These are phyloP conservation scores for Silene conica DNA, from an alignment of 148 eudicot genomes.

Conservation along the genomic window DNA sequence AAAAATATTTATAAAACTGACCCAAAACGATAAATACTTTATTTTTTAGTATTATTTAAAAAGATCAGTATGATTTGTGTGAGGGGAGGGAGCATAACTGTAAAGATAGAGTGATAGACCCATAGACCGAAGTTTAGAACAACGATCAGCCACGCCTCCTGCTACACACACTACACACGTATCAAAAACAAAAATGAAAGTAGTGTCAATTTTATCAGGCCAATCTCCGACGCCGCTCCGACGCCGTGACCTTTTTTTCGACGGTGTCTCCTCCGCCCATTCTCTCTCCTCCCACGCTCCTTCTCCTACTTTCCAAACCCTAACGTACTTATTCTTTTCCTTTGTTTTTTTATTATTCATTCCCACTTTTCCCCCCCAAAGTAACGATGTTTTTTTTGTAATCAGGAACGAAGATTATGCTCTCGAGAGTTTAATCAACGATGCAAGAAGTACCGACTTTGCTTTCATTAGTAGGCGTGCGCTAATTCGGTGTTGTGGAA, in stretches of 20 bases:
- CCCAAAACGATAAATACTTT: no score
- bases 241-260: conserved; percentile 72
- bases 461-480: conserved; percentile 47
- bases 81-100: no score
- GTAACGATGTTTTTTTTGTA: neutral
- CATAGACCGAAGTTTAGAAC: no score
- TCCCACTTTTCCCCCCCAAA: no score
- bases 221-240: conserved; percentile 19
- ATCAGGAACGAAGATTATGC: conserved; percentile 32
- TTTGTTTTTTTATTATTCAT: no score
- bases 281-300: conserved; percentile 23
- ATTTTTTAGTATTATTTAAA: no score
- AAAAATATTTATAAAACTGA: no score
- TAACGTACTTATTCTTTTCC: conserved; percentile 19
- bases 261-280: conserved; percentile 45
- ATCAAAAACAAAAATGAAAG: conserved; percentile 14
- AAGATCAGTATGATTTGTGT: no score
- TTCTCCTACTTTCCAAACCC: conserved; percentile 26
- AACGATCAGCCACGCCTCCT: no score
- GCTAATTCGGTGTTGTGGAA: conserved; percentile 45
- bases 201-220: neutral
- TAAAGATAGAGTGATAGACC: no score
- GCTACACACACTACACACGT: no score
- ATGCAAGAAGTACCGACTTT: conserved; percentile 24
- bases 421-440: conserved; percentile 25